A percentile compares a stretch with the other conserved stretches of the same genome.
phyloP scores from a whole-genome alignment of 2,329 filamentous ascomycete genomes.

The Botrytis porri region DNA sequence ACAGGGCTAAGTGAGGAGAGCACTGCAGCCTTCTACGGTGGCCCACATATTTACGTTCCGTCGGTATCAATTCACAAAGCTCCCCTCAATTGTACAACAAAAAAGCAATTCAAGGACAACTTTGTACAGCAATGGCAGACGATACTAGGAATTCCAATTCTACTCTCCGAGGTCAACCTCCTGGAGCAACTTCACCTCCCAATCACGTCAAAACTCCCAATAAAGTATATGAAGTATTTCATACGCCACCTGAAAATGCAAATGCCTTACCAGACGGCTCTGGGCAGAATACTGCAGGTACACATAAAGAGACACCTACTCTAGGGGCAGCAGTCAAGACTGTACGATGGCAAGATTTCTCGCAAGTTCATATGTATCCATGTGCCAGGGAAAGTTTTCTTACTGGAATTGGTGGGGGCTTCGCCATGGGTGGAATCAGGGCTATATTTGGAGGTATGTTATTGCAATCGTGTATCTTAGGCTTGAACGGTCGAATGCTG shows the following conservation, averaged over 20 bases:
- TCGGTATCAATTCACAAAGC: constrained; percentile 10
- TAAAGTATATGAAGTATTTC: constrained; percentile 44
- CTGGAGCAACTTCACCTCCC: constrained; percentile 39
- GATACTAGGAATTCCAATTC: constrained; percentile 38
- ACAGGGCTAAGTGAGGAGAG: background rate
- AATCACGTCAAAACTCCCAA: constrained; percentile 38
- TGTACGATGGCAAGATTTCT: constrained; percentile 67
- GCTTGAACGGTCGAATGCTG: background rate
- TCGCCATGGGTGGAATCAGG: constrained; percentile 69
- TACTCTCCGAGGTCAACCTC: constrained; percentile 37
- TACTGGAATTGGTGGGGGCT: constrained; percentile 77
- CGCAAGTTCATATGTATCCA: constrained; percentile 71
- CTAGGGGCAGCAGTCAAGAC: constrained; percentile 63
- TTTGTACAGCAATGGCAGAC: constrained; percentile 34
- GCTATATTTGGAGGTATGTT: constrained; percentile 71
- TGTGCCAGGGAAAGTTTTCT: constrained; percentile 82
- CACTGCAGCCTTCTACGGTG: constrained; percentile 9
- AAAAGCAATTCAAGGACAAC: background rate
- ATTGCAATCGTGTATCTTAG: background rate
- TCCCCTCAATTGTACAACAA: constrained; percentile 1
- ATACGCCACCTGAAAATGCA: constrained; percentile 33
- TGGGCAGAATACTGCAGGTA: constrained; percentile 38
- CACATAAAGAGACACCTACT: constrained; percentile 39
- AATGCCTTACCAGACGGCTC: constrained; percentile 38
- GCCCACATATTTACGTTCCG: background rate